Base-by-base conservation (phyloP, 73 alveolate genomes). In the Uronychia binucleata region DNA sequence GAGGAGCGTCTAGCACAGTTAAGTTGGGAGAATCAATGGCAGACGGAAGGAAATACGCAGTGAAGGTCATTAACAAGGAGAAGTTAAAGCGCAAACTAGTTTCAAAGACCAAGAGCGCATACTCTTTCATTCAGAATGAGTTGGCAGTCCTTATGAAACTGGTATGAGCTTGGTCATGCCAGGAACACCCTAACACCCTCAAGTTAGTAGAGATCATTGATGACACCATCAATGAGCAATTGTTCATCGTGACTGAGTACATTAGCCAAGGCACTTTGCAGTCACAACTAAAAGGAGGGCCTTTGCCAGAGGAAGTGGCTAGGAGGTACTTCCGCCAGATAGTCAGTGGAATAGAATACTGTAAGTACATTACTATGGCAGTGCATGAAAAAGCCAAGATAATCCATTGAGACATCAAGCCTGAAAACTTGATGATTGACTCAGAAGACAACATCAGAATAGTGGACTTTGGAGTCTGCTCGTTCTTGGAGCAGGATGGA, bases 361-460 rank as follows among this genome's bases (percentile, higher is more conserved):
- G 86, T 31, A 82, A 83, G n/a, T n/a, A n/a, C n/a, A n/a, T n/a
- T n/a, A n/a, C n/a, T n/a, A n/a, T n/a, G n/a, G n/a, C n/a, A n/a
- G n/a, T 95, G 33, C 97, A 95, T 85, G 87, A 83, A 59, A 80
- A 85, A 30, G 91, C 79, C 34, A 76, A 79, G 58, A 90, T 93
- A 31, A 81, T 92, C 26, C 96, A 95, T 82, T 57, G 89, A 30
- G 89, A 82, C 57, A 33, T 82, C 67, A 82, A 82, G 34, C 89
- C 89, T 31, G 89, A 82, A 34, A 82, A 82, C 33, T 58, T 82
- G 27, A 29, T 82, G 75, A 78, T 82, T 26, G 74, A 31, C 19
- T 5, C 25, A 26, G 89, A 77, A 74, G 78, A 82, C n/a, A 74
- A 0, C 1, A 77, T 82, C 28, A 60, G 74, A 31, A 30, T 82